Conservation (phyloP, 352 stramenopile species). For the Globisporangium cystogenes region DNA sequence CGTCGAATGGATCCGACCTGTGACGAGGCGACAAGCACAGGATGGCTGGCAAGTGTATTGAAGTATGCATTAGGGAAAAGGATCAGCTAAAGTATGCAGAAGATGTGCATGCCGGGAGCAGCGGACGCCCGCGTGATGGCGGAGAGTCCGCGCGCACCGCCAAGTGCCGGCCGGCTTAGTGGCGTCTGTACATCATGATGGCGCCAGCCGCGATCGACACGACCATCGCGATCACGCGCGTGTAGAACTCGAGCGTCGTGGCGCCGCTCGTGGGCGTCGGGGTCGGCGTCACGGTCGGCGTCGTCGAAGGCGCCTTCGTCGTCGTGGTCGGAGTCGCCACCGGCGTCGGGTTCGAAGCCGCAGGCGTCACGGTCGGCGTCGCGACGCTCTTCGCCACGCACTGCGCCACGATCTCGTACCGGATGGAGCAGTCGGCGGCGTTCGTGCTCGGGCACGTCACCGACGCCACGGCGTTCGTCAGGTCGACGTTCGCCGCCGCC, state of each 20-base stretch:
- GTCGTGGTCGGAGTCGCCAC: not conserved
- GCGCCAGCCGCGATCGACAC: slow-evolving; percentile 5
- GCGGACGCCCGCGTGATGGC: too few species aligned
- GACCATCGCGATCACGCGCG: slow-evolving; percentile 6
- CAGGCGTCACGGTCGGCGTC: not conserved
- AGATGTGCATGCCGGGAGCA: too few species aligned
- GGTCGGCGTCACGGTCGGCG: not conserved
- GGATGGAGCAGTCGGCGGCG: not conserved
- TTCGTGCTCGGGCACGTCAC: not conserved
- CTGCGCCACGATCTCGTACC: not conserved
- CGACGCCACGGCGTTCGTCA: not conserved
- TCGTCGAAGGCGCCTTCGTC: too few species aligned
- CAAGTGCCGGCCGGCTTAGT: slow-evolving; percentile 1
- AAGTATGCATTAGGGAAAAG: too few species aligned
- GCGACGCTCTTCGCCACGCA: not conserved
- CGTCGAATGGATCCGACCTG: too few species aligned
- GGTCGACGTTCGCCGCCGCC: not conserved
- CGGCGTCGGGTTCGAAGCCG: not conserved
- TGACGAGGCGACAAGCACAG: too few species aligned
- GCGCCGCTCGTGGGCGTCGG: not conserved
- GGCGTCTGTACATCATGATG: slow-evolving; percentile 7
- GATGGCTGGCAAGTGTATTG: too few species aligned
- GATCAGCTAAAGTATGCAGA: too few species aligned
- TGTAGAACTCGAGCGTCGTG: slow-evolving; percentile 5
- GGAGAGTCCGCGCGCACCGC: too few species aligned